Percentiles rank a stretch among this genome's conserved stretches.
Conservation (phyloP, 2,329 filamentous ascomycete species). For the Falciphora oryzae region DNA sequence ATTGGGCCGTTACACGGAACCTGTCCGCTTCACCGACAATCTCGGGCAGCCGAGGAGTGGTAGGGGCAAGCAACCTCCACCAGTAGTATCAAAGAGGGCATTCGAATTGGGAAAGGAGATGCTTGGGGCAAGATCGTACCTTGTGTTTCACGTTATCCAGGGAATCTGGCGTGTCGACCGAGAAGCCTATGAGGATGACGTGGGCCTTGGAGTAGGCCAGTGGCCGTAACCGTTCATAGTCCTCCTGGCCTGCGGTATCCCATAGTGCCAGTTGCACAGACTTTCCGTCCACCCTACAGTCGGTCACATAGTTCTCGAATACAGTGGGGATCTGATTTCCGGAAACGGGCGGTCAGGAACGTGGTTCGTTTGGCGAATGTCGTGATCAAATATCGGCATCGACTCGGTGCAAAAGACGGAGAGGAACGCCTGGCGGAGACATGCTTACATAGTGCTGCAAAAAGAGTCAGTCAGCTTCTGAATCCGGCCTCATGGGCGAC, state of each 20-base stretch:
- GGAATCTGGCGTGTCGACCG: conserved; percentile 90
- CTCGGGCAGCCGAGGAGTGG: not conserved
- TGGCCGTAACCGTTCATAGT: conserved; percentile 92
- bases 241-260: conserved; percentile 99
- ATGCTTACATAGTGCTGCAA: conserved; percentile 52
- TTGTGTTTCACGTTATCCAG: conserved; percentile 98
- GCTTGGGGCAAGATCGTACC: conserved; percentile 39
- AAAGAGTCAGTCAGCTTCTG: conserved; percentile 6
- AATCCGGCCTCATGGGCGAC: conserved; percentile 9
- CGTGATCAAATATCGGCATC: not conserved
- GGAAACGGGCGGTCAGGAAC: conserved; percentile 4
- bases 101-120: not conserved
- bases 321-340: conserved; percentile 77
- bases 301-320: conserved; percentile 99
- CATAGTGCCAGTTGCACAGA: conserved; percentile 97
- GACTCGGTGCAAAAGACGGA: not conserved
- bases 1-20: conserved; percentile 8
- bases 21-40: not conserved
- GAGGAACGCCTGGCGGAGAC: not conserved
- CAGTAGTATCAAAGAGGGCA: not conserved
- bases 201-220: conserved; percentile 96
- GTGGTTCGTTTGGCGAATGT: not conserved
- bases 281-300: conserved; percentile 96
- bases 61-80: not conserved
- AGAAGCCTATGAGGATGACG: conserved; percentile 93